Evolutionary conservation across 306 rosid genomes (phyloP).

Genomic region (Prunus persica): Prunus_persica_NCBIv2 NC_034011.1:25927501-25928000

Average conservation of each 20-base stretch:
- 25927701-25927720: slow-evolving; percentile 1
- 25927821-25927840: slow-evolving; percentile 1
- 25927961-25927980: not conserved
- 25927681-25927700: not conserved
- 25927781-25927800: not conserved
- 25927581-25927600: slow-evolving; percentile 61
- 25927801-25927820: not conserved
- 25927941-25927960: no score
- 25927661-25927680: not conserved
- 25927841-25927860: slow-evolving; percentile 3
- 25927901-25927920: not conserved
- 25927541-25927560: not conserved
- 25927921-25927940: not conserved
- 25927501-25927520: not conserved
- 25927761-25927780: not conserved
- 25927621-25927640: slow-evolving; percentile 69
- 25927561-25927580: slow-evolving; percentile 35
- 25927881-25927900: not conserved
- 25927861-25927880: not conserved
- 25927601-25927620: slow-evolving; percentile 50
- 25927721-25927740: slow-evolving; percentile 11
- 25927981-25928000: no score
- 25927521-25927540: not conserved
- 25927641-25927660: slow-evolving; percentile 41
- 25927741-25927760: slow-evolving; percentile 2